Base-by-base conservation (phyloP, 176 grass and related monocot species). In the Musa acuminata region DNA sequence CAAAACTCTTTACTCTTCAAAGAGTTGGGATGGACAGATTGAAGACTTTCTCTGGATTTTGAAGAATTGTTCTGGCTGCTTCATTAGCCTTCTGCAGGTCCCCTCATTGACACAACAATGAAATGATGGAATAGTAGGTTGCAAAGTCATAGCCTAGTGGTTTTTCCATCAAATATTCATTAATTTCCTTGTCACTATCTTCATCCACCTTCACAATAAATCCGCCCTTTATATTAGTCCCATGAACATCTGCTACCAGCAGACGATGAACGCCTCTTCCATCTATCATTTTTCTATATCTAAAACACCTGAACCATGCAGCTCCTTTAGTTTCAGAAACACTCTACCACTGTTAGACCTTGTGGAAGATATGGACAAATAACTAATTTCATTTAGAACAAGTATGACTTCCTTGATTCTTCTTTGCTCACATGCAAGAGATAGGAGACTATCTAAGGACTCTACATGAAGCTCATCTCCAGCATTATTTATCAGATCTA, bases 31-130 rank as follows among this genome's bases (percentile, higher is more conserved):
- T 35, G 10, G 67, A 50, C 8, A n/a, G 29, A 50, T 25, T 35
- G 64, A 67, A 29, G 52, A 82, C 71, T 86, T 86, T 82, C 71
- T 83, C 79, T 71, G 85, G 88, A 85, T 92, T 92, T 74, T 54
- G 81, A 83, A 97, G 76, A 89, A 97, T 92, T 81, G 87, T 53
- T 81, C 90, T 91, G 76, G 88, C 72, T 73, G 79, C 84, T 76
- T 81, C 80, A 48, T 91, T 85, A 73, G 87, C 92, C 75, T 87
- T 83, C 53, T 87, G 73, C 67, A 87, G 50, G 48, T 96, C 85
- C 64, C 89, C 89, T 87, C 87, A 84, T 1, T 67, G 82, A 83
- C 87, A 97, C 72, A 92, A 86, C 65, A 79, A 87, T 73, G 79
- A 77, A 84, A 97, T 84, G 72, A 74, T 72, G 26, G 81, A 75